Evolutionary conservation across 176 grass and related monocot species (phyloP).

Genomic region (Tillandsia leiboldiana): DNA sequence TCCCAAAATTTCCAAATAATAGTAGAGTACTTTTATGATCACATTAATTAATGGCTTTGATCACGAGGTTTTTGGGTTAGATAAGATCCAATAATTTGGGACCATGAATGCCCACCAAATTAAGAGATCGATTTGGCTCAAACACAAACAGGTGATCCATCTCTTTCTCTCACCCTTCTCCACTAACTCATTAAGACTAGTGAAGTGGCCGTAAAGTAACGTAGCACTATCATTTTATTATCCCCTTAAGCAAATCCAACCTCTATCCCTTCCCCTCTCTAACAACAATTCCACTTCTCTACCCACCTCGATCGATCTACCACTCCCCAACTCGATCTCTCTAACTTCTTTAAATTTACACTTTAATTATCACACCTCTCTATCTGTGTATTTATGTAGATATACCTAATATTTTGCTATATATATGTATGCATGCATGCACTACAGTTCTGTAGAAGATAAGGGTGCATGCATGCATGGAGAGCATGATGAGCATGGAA

Average conservation of each 20-base stretch:
- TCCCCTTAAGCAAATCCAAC: not conserved
- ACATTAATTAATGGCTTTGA: too few species aligned
- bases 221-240: slow-evolving; percentile 2
- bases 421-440: not conserved
- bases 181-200: slow-evolving; percentile 8
- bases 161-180: slow-evolving; percentile 12
- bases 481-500: not conserved
- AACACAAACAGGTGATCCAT: slow-evolving; percentile 4
- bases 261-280: not conserved
- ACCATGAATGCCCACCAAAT: too few species aligned
- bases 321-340: not conserved
- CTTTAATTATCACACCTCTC: not conserved
- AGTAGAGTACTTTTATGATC: too few species aligned
- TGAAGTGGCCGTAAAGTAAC: slow-evolving; percentile 29
- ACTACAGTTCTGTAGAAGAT: not conserved
- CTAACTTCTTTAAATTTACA: not conserved
- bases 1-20: too few species aligned
- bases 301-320: not conserved
- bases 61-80: too few species aligned
- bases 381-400: not conserved
- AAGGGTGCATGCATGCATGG: not conserved
- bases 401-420: not conserved
- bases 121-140: not conserved
- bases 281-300: slow-evolving; percentile 8
- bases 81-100: too few species aligned